Base-by-base conservation (phyloP, 495 filamentous ascomycete genomes). In the Penicillium tannophilum region DNA sequence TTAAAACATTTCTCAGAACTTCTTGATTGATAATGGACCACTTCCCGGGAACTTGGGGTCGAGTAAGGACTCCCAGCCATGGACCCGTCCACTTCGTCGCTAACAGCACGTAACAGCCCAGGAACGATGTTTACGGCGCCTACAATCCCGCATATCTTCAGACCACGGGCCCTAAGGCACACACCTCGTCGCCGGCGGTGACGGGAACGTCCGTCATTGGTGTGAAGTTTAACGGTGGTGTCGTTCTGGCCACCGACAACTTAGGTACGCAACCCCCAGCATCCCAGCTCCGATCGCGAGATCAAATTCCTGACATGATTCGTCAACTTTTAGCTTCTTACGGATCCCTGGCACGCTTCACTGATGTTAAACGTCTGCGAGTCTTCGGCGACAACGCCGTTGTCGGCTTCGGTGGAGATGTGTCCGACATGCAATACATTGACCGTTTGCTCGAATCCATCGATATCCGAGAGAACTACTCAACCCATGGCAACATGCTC, bases 361-460 rank as follows among this genome's bases (percentile, higher is more conserved):
- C 91, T 65, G 90, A 96, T 76, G 90, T 97, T 63, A 93, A 97
- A 67, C 84, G 84, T 60, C 89, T 98, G 58, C 90, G 89, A 60
- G 80, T 84, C 58, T 98, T 98, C 76, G 82, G 85, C 63, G 73
- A 79, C 26, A 79, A 84, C 42, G 87, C 89, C 28, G 76, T 97
- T 55, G 75, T 98, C 70, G 89, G 91, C 60, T 93, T 96, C 80
- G 88, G 92, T 73, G 90, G 95, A 75, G 89, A 98, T 79, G 90
- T 98, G 54, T 93, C 89, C 59, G 94, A 98, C 80, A 98, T 98
- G 94, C 94, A 98, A 78, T 91, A 92, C 76, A 86, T 98, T 24
- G 89, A 96, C 82, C 90, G 94, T 53, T 84, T 95, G 58, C 86
- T 98, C 57, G 86, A 83, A 66, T 87, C 90, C 54, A 88, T 98